Evolutionary conservation across 495 filamentous ascomycete genomes (phyloP).

Genomic region (Daldinia caldariorum): DNA sequence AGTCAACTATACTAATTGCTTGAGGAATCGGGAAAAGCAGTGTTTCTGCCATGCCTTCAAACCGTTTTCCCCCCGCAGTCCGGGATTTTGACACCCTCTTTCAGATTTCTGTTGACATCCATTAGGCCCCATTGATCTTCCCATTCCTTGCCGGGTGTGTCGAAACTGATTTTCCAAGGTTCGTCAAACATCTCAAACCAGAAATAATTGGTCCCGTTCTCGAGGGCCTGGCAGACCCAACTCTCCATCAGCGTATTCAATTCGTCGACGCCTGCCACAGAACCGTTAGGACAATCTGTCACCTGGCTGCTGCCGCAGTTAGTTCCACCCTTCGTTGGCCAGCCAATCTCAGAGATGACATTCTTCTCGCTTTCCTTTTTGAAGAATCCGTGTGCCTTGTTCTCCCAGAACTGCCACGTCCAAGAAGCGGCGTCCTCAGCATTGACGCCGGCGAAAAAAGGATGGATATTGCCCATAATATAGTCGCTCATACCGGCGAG

Average conservation of each 20-base stretch:
- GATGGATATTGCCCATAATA: conserved; percentile 97
- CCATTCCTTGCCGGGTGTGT: conserved; percentile 78
- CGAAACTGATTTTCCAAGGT: conserved; percentile 86
- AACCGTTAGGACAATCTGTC: conserved; percentile 65
- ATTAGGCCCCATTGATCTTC: conserved; percentile 97
- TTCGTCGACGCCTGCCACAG: conserved; percentile 81
- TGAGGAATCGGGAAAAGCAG: not conserved
- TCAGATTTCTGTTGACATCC: conserved; percentile 86
- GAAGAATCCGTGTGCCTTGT: conserved; percentile 64
- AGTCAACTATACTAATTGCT: not conserved
- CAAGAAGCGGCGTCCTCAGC: conserved; percentile 76
- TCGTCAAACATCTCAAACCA: conserved; percentile 98
- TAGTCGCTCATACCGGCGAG: conserved; percentile 78
- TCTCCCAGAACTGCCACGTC: conserved; percentile 89
- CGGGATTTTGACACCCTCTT: conserved; percentile 85
- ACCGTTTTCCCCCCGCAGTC: conserved; percentile 83
- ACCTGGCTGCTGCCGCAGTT: conserved; percentile 69
- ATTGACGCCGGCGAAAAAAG: conserved; percentile 88
- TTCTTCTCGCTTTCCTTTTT: conserved; percentile 67
- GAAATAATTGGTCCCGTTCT: conserved; percentile 89
- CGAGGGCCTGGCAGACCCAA: conserved; percentile 83
- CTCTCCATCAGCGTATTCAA: conserved; percentile 88
- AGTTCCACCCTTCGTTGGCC: conserved; percentile 87
- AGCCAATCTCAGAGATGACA: conserved; percentile 90
- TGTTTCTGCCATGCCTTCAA: conserved; percentile 10